phyloP scores from a whole-genome alignment of 306 rosid genomes.

The Cucurbita pepo region DNA sequence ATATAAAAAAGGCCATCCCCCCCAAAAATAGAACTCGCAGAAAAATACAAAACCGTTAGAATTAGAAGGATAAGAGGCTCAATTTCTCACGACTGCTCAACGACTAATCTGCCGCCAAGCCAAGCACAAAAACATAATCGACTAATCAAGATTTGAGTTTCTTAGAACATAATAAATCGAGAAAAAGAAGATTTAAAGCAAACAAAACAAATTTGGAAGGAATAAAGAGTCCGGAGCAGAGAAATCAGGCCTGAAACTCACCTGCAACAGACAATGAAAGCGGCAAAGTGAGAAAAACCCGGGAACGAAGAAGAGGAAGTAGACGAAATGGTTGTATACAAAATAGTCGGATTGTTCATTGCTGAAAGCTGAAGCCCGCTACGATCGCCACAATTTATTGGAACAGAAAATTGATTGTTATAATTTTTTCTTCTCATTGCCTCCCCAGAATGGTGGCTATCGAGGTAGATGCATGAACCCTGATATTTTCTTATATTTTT shows the following conservation, averaged over 20 bases:
- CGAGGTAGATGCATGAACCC: constrained; percentile 26
- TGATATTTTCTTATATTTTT: neutral
- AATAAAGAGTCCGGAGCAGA: neutral
- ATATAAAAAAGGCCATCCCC: neutral
- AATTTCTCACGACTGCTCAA: neutral
- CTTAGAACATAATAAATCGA: neutral
- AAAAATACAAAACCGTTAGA: neutral
- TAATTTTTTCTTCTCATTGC: neutral
- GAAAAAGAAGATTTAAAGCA: neutral
- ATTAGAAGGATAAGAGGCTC: constrained; percentile 1
- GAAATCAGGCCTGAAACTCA: neutral
- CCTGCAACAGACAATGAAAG: no score
- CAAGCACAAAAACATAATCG: constrained; percentile 1
- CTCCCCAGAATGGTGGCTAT: neutral
- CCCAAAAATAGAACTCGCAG: neutral
- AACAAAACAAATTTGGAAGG: neutral
- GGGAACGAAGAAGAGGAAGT: neutral
- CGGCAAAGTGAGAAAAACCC: no score
- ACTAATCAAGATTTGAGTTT: neutral
- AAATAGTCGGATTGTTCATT: constrained; percentile 6
- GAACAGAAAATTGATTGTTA: neutral
- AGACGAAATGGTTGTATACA: neutral
- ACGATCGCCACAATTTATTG: constrained; percentile 8
- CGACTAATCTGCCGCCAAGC: neutral
- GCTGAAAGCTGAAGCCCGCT: neutral